Evolutionary conservation across 768 basidiomycete genomes (phyloP), one percentile per base, ranked within the genome.

Genomic region (Suillus occidentalis): DNA sequence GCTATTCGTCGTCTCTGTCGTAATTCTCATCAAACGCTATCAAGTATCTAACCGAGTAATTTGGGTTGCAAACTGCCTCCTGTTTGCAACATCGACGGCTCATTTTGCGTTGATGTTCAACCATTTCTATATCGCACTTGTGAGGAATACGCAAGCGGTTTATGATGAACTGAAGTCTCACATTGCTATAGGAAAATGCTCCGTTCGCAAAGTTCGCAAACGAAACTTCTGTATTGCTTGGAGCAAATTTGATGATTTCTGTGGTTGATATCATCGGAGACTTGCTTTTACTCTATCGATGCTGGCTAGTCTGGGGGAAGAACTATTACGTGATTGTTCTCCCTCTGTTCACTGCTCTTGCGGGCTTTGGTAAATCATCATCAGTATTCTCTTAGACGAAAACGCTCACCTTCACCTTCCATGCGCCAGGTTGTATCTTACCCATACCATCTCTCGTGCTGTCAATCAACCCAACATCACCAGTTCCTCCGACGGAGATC

Each of bases 271-370:
- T 75, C 43, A 28, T 70, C 16, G 72, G 72, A 4, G 65, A 72
- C 65, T 12, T 67, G 50, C 66, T 75, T 36, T 63, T 76, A n/a
- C 63, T 72, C 49, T 77, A 77, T 65, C 78, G 78, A 36, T 76
- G 73, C 62, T 79, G 73, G 69, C 45, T 74, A 34, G 66, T 79
- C 25, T 79, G 77, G 74, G 69, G 66, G 3, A 69, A 61, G 36
- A 72, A 68, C 49, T 70, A 69, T 43, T 74, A 68, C 64, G 60
- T 78, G n/a, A 65, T 76, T 34, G 43, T 74, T 43, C 60, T 79
- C 3, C 77, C 77, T 8, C 52, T 69, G 45, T 61, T 77, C 34
- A 67, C 71, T 18, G 69, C 76, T 3, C 36, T 75, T 14, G 73
- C 64, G 12, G 66, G 69, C 50, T 67, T 77, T 50, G 67, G 78